Evolutionary conservation across 352 stramenopile species (phyloP).

Genomic region (Peronospora tabacina): DNA sequence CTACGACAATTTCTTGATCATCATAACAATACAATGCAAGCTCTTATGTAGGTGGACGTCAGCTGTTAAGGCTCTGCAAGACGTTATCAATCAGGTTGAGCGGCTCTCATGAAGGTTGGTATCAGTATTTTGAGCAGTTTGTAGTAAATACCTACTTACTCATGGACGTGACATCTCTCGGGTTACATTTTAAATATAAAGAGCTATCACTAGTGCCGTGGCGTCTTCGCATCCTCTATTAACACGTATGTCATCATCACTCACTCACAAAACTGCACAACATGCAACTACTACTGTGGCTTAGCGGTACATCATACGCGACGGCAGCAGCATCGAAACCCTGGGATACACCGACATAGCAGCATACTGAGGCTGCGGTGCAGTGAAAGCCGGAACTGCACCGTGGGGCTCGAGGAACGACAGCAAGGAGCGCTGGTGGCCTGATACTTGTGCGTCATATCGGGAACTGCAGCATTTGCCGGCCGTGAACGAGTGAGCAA

Average conservation of each 20-base stretch:
- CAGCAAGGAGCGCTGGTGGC: slow-evolving; percentile 32
- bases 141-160: too few species aligned
- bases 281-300: not conserved
- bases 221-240: slow-evolving; percentile 14
- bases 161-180: too few species aligned
- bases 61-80: too few species aligned
- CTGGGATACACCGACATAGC: slow-evolving; percentile 15
- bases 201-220: slow-evolving; percentile 15
- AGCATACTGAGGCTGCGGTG: slow-evolving; percentile 16
- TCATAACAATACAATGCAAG: too few species aligned
- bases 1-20: slow-evolving; percentile 2
- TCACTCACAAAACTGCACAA: slow-evolving; percentile 17
- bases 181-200: slow-evolving; percentile 21
- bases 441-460: slow-evolving; percentile 16
- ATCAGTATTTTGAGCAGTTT: too few species aligned
- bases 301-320: slow-evolving; percentile 33
- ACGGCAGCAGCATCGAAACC: slow-evolving; percentile 20
- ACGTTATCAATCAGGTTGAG: too few species aligned
- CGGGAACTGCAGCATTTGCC: slow-evolving; percentile 13
- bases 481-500: slow-evolving; percentile 20
- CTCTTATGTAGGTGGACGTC: too few species aligned
- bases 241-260: slow-evolving; percentile 23
- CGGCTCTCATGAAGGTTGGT: too few species aligned
- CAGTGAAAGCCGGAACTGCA: slow-evolving; percentile 9
- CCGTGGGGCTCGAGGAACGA: slow-evolving; percentile 30